Evolutionary conservation across 768 basidiomycete genomes (phyloP).

Genomic region (Botryobasidium botryosum): DNA sequence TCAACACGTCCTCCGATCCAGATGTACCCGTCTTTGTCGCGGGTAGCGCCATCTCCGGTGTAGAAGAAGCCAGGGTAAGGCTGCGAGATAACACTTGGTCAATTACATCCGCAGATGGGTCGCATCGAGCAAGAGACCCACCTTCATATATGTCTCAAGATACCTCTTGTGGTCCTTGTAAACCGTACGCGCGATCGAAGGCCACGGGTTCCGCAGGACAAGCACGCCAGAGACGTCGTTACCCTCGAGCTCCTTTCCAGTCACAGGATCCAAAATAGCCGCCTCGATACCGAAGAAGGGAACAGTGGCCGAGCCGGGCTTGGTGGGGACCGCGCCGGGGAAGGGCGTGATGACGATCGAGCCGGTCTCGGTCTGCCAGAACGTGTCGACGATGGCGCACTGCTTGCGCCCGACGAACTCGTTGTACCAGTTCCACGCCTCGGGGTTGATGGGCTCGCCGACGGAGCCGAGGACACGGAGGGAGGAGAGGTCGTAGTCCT

Average conservation of each 20-base stretch:
- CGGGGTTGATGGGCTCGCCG: conserved; percentile 97
- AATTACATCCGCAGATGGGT: neutral
- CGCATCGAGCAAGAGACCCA: conserved; percentile 10
- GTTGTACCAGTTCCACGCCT: conserved; percentile 99
- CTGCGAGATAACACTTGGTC: conserved; percentile 20
- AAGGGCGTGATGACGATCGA: conserved; percentile 89
- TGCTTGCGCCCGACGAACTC: conserved; percentile 78
- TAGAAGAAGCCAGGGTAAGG: conserved; percentile 87
- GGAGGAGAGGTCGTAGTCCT: conserved; percentile 61
- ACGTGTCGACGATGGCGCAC: conserved; percentile 90
- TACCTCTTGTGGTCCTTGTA: conserved; percentile 83
- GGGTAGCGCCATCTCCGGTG: conserved; percentile 93
- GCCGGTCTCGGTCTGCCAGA: conserved; percentile 97
- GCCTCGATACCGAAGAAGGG: conserved; percentile 95
- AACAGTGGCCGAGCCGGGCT: conserved; percentile 91
- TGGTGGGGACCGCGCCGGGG: conserved; percentile 90
- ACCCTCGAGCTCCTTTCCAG: conserved; percentile 61
- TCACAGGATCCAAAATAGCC: conserved; percentile 69
- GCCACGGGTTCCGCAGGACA: conserved; percentile 78
- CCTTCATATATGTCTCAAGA: conserved; percentile 59
- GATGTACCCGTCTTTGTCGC: conserved; percentile 91
- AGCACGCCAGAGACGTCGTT: conserved; percentile 69
- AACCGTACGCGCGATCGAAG: conserved; percentile 84
- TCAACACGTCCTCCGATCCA: conserved; percentile 99
- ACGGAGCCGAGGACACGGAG: conserved; percentile 83